phyloP scores from a whole-genome alignment of 495 filamentous ascomycete genomes.

The Polyplosphaeria fusca region DNA sequence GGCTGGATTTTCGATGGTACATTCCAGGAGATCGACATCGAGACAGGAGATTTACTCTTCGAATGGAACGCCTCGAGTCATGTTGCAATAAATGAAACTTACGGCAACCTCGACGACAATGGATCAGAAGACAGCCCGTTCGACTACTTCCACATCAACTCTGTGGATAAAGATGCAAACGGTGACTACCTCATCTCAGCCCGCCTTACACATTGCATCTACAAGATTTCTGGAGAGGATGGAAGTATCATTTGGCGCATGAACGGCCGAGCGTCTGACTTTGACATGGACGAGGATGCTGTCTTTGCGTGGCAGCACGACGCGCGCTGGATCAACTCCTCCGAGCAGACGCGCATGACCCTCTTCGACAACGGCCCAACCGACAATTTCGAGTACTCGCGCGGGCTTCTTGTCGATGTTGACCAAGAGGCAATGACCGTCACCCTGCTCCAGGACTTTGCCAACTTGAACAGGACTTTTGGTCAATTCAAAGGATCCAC shows the following conservation, averaged over 20 bases:
- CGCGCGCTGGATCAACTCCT: slow-evolving; percentile 8
- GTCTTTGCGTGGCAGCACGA: slow-evolving; percentile 18
- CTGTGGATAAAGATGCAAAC: slow-evolving; percentile 12
- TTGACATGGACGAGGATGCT: slow-evolving; percentile 2
- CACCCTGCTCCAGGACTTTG: slow-evolving; percentile 1
- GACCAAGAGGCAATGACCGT: slow-evolving; percentile 11
- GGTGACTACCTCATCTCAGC: slow-evolving; percentile 19
- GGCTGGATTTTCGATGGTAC: slow-evolving; percentile 11
- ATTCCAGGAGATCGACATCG: slow-evolving; percentile 14
- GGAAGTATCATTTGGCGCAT: slow-evolving; percentile 17
- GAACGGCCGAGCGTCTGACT: slow-evolving; percentile 6
- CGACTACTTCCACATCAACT: slow-evolving; percentile 24
- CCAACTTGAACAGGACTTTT: slow-evolving; percentile 3
- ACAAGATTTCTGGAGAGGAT: slow-evolving; percentile 18
- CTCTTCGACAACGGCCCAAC: slow-evolving; percentile 25
- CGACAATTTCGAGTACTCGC: slow-evolving; percentile 10
- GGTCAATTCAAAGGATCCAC: slow-evolving; percentile 6
- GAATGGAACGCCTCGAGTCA: slow-evolving; percentile 12
- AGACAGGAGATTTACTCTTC: slow-evolving; percentile 8
- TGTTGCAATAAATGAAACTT: slow-evolving; percentile 9
- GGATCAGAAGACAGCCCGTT: slow-evolving; percentile 13
- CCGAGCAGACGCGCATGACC: slow-evolving; percentile 8
- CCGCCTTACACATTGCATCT: slow-evolving; percentile 8
- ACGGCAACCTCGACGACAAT: not conserved
- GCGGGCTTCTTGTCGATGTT: slow-evolving; percentile 5